Evolutionary conservation across 805 yeast species (phyloP).

Genomic region (Ogataea siamensis): DNA sequence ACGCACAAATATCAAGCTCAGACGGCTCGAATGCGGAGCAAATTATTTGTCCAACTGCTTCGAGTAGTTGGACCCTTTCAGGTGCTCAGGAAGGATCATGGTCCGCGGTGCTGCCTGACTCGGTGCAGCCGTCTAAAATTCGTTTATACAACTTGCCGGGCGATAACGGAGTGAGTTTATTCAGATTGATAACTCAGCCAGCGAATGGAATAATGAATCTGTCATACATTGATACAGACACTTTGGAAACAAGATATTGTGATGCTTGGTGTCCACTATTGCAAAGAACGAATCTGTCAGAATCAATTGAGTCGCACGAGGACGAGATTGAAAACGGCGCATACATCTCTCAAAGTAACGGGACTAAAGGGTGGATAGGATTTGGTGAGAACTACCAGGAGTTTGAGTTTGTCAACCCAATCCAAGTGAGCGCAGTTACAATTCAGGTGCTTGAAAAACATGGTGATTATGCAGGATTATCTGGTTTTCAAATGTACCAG

Average conservation of each 20-base stretch:
- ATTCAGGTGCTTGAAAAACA: constrained; percentile 65
- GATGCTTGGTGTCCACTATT: constrained; percentile 88
- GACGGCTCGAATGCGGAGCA: constrained; percentile 30
- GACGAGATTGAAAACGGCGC: constrained; percentile 6
- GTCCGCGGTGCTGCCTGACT: constrained; percentile 56
- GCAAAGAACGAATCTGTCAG: constrained; percentile 35
- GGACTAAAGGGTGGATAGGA: constrained; percentile 26
- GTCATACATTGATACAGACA: constrained; percentile 73
- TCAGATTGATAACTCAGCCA: constrained; percentile 75
- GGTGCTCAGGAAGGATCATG: constrained; percentile 59
- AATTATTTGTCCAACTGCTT: constrained; percentile 59
- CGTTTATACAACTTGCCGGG: constrained; percentile 65
- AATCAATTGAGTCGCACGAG: constrained; percentile 5
- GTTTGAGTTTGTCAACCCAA: constrained; percentile 70
- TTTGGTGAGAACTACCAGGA: constrained; percentile 65
- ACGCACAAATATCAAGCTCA: constrained; percentile 51
- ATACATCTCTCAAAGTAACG: constrained; percentile 17
- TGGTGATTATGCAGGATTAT: constrained; percentile 65
- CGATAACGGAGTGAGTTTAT: constrained; percentile 50
- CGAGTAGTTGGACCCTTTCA: constrained; percentile 49
- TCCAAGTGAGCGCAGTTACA: constrained; percentile 60
- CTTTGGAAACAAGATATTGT: constrained; percentile 59
- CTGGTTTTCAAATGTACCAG: constrained; percentile 73
- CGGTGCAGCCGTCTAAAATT: constrained; percentile 64
- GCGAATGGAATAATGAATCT: constrained; percentile 88